A percentile compares a stretch with the other conserved stretches of the same genome.
Conservation (phyloP, 305 asterid genomes). For the Fraxinus xanthoxyloides region DNA sequence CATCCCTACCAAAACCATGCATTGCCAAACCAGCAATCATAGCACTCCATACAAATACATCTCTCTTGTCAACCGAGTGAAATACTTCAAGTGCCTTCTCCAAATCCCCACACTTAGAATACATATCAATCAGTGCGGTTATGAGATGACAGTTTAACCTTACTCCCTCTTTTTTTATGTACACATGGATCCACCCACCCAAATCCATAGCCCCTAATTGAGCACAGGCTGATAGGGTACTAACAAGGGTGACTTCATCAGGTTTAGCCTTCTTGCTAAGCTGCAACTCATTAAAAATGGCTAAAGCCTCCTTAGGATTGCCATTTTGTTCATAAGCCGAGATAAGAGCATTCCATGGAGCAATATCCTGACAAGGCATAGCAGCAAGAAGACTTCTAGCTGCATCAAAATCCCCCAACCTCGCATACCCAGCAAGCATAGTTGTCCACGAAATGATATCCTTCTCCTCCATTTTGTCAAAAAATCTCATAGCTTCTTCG, state of each 20-base stretch:
- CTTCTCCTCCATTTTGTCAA: constrained; percentile 54
- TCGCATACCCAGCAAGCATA: constrained; percentile 69
- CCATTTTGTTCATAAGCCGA: constrained; percentile 69
- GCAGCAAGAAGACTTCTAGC: constrained; percentile 57
- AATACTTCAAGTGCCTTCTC: constrained; percentile 68
- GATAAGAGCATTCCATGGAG: constrained; percentile 76
- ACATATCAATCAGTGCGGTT: constrained; percentile 75
- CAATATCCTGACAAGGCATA: constrained; percentile 54
- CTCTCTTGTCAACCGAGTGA: constrained; percentile 43
- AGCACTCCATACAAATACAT: constrained; percentile 71
- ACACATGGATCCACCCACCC: constrained; percentile 73
- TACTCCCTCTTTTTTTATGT: constrained; percentile 6
- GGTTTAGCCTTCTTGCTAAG: constrained; percentile 52
- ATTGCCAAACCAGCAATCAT: constrained; percentile 83
- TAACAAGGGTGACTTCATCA: constrained; percentile 65
- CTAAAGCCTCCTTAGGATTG: constrained; percentile 63
- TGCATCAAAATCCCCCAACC: constrained; percentile 48
- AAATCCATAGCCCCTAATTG: constrained; percentile 67
- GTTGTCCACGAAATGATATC: constrained; percentile 71
- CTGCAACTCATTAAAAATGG: constrained; percentile 64
- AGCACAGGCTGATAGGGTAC: constrained; percentile 75
- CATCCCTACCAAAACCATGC: constrained; percentile 69
- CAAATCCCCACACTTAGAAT: constrained; percentile 72
- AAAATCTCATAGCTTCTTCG: constrained; percentile 48
- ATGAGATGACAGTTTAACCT: not conserved